Evolutionary conservation across 1,284 basidiomycete species (phyloP).

Genomic region (Ceratobasidium sp.): DNA sequence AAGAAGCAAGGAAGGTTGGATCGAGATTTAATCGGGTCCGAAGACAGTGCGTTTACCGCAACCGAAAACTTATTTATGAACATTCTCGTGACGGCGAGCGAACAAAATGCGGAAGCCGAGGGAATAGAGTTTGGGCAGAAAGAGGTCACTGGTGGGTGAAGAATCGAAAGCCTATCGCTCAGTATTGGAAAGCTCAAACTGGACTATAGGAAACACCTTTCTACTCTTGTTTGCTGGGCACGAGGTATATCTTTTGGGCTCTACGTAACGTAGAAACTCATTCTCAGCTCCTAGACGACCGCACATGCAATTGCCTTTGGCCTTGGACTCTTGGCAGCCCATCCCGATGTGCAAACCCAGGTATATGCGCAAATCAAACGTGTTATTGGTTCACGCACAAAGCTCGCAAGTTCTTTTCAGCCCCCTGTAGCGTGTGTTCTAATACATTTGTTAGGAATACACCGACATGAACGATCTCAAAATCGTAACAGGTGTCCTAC

Average conservation of each 20-base stretch:
- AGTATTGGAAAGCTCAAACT: neutral
- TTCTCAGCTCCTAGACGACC: conserved; percentile 25
- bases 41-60: neutral
- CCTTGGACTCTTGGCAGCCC: conserved; percentile 32
- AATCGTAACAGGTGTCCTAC: conserved; percentile 14
- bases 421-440: too few relatives aligned
- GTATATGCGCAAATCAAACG: conserved; percentile 35
- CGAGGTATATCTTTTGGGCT: conserved; percentile 25
- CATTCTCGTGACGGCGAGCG: conserved; percentile 15
- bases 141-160: conserved; percentile 9
- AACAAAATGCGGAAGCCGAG: neutral
- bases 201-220: conserved; percentile 4
- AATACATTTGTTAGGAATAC: conserved; percentile 36
- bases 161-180: neutral
- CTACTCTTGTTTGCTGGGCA: conserved; percentile 43
- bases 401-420: neutral
- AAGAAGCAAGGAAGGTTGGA: neutral
- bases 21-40: neutral
- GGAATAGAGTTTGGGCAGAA: neutral
- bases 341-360: conserved; percentile 29
- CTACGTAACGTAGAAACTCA: neutral
- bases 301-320: conserved; percentile 36
- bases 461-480: conserved; percentile 35
- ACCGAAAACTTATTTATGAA: conserved; percentile 31
- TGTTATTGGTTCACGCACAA: conserved; percentile 12